phyloP scores from a whole-genome alignment of 352 stramenopile genomes.

The Phytophthora brassicae region DNA sequence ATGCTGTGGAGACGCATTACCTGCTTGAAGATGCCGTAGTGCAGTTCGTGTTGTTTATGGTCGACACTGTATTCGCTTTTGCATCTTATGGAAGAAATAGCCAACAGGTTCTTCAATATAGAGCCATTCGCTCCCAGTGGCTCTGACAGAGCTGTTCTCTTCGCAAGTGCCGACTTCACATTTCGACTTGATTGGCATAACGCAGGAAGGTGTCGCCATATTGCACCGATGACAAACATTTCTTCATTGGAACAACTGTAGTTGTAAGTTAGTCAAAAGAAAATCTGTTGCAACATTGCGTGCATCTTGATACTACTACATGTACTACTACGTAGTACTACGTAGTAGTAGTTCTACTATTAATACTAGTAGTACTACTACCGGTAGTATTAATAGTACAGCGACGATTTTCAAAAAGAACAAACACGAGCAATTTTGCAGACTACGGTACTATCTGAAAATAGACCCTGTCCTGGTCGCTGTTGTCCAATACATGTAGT shows the following conservation, averaged over 20 bases:
- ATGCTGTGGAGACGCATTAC: conserved; percentile 61
- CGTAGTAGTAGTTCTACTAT: too few species aligned
- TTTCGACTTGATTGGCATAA: conserved; percentile 9
- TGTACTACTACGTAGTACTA: too few species aligned
- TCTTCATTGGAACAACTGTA: too few species aligned
- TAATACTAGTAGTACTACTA: too few species aligned
- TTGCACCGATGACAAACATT: conserved; percentile 13
- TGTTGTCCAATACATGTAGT: not conserved
- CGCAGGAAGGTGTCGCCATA: conserved; percentile 9
- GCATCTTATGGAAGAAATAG: conserved; percentile 48
- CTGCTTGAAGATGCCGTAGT: conserved; percentile 56
- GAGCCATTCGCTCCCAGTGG: conserved; percentile 51
- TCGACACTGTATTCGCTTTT: conserved; percentile 52
- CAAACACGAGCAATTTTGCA: too few species aligned
- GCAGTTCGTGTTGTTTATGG: conserved; percentile 56
- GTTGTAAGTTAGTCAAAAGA: not conserved
- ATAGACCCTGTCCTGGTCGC: conserved; percentile 7
- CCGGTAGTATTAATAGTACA: too few species aligned
- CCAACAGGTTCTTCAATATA: conserved; percentile 57
- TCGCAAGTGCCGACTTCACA: conserved; percentile 22
- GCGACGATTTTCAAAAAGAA: conserved; percentile 18
- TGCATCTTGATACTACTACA: too few species aligned
- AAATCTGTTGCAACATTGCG: conserved; percentile 1
- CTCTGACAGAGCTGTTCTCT: conserved; percentile 19
- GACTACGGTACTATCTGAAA: conserved; percentile 7